A percentile compares a stretch with the other conserved stretches of the same genome.
Conservation (phyloP, 768 basidiomycete species). For the Scleroderma citrinum region DNA sequence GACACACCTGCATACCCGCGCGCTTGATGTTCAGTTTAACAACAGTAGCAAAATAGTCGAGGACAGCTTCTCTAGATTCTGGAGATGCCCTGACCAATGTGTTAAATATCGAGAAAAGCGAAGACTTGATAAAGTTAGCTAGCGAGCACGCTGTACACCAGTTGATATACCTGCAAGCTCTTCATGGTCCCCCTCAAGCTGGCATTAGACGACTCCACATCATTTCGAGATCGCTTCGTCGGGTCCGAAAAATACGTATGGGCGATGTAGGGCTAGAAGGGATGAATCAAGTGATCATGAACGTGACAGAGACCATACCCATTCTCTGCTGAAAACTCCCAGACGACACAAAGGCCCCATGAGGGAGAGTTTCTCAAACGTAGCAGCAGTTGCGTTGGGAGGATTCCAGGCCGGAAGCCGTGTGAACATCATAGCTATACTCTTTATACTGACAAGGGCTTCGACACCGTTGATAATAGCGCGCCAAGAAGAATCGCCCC, state of each 20-base stretch:
- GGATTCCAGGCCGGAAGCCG: conserved; percentile 73
- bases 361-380: conserved; percentile 61
- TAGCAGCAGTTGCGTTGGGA: conserved; percentile 45
- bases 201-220: conserved; percentile 77
- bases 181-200: conserved; percentile 85
- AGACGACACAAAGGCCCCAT: conserved; percentile 83
- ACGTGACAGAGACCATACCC: conserved; percentile 44
- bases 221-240: conserved; percentile 62
- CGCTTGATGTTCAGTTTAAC: conserved; percentile 76
- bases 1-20: conserved; percentile 78
- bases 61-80: conserved; percentile 71
- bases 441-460: conserved; percentile 73
- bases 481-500: conserved; percentile 80
- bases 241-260: conserved; percentile 82
- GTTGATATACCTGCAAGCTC: conserved; percentile 61
- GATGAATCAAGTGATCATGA: conserved; percentile 1
- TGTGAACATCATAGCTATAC: conserved; percentile 77
- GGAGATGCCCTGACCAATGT: conserved; percentile 79
- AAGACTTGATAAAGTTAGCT: conserved; percentile 30
- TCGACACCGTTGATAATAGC: conserved; percentile 77
- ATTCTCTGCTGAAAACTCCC: conserved; percentile 84
- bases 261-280: conserved; percentile 62
- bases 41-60: conserved; percentile 75
- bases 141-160: neutral
- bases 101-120: conserved; percentile 86